A percentile compares a stretch with the other conserved stretches of the same genome.
Evolutionary conservation across 805 yeast species (phyloP).

Genomic region (Starmerella potacharoeniae): DNA sequence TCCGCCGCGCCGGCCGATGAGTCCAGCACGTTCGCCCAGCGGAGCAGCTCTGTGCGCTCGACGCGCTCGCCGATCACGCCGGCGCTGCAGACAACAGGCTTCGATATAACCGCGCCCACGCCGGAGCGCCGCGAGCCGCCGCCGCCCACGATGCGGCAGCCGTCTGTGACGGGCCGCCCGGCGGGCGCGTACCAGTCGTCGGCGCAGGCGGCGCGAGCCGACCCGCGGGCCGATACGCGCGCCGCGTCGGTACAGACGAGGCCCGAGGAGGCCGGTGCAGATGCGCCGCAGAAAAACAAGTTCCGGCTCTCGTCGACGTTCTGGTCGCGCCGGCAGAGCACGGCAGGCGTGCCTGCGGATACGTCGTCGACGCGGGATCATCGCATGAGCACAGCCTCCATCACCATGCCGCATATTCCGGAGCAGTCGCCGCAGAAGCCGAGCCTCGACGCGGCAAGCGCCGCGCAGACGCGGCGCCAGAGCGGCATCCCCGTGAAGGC

Average conservation of each 20-base stretch:
- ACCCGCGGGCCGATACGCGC: neutral
- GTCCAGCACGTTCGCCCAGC: neutral
- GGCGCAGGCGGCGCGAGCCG: neutral
- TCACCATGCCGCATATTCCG: neutral
- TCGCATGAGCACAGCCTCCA: neutral
- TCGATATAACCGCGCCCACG: constrained; percentile 4
- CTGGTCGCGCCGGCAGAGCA: constrained; percentile 1
- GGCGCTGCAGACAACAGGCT: neutral
- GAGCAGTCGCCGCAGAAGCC: constrained; percentile 1
- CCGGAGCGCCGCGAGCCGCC: constrained; percentile 8
- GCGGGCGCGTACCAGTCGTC: neutral
- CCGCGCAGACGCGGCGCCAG: constrained; percentile 7
- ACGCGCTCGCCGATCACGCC: neutral
- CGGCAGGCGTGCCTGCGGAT: neutral
- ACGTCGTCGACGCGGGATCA: constrained; percentile 1
- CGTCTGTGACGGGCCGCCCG: neutral
- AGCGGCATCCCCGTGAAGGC: constrained; percentile 18
- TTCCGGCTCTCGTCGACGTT: constrained; percentile 8
- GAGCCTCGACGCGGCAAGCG: neutral
- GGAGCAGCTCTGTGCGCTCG: constrained; percentile 1
- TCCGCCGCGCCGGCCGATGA: neutral
- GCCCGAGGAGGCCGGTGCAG: neutral
- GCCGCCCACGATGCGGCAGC: constrained; percentile 8
- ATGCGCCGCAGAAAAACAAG: neutral
- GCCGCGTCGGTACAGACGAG: neutral